A percentile compares a stretch with the other conserved stretches of the same genome.
These are phyloP conservation scores for Lactarius trivialis DNA, from an alignment of 768 basidiomycete species.

Conservation along the genomic window DNA sequence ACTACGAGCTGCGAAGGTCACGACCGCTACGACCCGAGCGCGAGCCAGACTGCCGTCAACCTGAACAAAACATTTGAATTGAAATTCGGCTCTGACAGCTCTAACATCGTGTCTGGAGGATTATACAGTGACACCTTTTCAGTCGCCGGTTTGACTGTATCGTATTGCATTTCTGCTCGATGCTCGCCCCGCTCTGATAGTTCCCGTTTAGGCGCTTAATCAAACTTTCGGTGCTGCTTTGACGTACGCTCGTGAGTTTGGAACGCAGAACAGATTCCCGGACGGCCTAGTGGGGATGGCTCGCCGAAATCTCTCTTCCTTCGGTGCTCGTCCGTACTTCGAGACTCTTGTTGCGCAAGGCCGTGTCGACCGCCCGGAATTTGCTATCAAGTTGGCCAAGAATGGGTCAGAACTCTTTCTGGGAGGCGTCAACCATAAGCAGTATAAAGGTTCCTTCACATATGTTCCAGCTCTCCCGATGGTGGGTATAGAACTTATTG, in stretches of 20 bases:
- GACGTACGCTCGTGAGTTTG: not conserved
- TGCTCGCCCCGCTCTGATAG: not conserved
- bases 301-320: not conserved
- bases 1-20: not conserved
- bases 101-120: not conserved
- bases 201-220: not conserved
- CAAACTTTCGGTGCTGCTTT: not conserved
- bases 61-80: not conserved
- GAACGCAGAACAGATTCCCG: not conserved
- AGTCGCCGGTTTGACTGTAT: not conserved
- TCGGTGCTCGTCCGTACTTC: not conserved
- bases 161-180: not conserved
- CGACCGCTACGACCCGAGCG: not conserved
- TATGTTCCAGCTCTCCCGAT: not conserved
- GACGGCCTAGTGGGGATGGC: constrained; percentile 4
- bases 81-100: not conserved
- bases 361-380: not conserved
- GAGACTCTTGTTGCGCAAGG: not conserved
- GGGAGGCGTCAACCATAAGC: constrained; percentile 4
- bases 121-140: constrained; percentile 3
- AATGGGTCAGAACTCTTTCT: constrained; percentile 5
- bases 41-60: not conserved
- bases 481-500: not conserved
- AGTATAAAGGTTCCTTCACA: constrained; percentile 2
- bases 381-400: constrained; percentile 2